These are phyloP conservation scores for Ophiocordyceps robertsii DNA, from an alignment of 2,329 filamentous ascomycete species.

Conservation along the genomic window DNA sequence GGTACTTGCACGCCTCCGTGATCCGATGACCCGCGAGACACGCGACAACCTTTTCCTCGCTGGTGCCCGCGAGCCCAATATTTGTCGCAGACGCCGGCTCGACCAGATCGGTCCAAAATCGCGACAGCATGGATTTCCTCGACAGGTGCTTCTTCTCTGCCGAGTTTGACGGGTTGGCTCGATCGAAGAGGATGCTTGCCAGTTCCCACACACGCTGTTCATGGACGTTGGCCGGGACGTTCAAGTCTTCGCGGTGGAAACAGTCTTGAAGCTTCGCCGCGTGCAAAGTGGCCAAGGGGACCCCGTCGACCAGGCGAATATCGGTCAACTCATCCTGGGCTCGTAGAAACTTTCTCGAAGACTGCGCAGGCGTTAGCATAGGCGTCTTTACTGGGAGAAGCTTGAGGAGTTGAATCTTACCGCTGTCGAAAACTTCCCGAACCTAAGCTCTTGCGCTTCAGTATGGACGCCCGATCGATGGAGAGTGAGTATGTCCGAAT, in stretches of 20 bases:
- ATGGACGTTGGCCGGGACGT: slow-evolving; percentile 35
- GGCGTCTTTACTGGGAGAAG: not conserved
- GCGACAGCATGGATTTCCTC: slow-evolving; percentile 52
- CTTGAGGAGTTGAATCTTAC: slow-evolving; percentile 14
- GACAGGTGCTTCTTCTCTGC: slow-evolving; percentile 24
- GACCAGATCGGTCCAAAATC: slow-evolving; percentile 54
- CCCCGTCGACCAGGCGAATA: slow-evolving; percentile 37
- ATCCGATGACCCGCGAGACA: slow-evolving; percentile 68
- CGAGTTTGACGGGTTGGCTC: slow-evolving; percentile 29
- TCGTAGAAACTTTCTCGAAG: slow-evolving; percentile 38
- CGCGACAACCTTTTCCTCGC: slow-evolving; percentile 74
- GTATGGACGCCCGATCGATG: slow-evolving; percentile 39
- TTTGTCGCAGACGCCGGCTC: slow-evolving; percentile 41
- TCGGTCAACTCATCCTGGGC: slow-evolving; percentile 42
- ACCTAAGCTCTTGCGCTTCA: slow-evolving; percentile 49
- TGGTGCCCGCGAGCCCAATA: slow-evolving; percentile 43
- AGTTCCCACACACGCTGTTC: slow-evolving; percentile 77
- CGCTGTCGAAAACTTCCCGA: slow-evolving; percentile 49
- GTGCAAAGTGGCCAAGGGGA: slow-evolving; percentile 45
- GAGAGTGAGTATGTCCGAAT: slow-evolving; percentile 17
- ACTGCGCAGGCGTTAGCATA: slow-evolving; percentile 22
- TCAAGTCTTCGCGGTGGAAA: slow-evolving; percentile 27
- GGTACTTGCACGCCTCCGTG: slow-evolving; percentile 66
- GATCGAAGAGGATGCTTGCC: slow-evolving; percentile 75
- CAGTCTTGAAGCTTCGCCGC: slow-evolving; percentile 19